phyloP scores from a whole-genome alignment of 2,329 filamentous ascomycete species.

The Sphaerulina vaccinii region DNA sequence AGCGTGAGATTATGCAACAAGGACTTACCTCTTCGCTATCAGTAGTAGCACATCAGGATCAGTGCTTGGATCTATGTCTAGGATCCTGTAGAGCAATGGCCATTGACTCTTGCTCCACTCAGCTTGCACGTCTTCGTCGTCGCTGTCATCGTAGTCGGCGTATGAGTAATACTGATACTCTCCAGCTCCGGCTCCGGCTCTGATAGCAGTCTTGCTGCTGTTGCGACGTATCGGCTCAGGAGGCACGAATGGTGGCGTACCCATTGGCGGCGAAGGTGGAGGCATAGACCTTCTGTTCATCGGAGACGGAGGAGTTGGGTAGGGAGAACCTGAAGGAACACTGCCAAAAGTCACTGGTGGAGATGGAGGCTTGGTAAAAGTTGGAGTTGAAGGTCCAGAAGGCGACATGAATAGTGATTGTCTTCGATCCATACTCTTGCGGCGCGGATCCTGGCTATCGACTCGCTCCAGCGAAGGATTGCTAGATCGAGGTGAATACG shows the following conservation, averaged over 20 bases:
- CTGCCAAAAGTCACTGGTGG: background rate
- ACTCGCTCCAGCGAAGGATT: conserved; percentile 12
- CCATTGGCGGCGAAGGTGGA: conserved; percentile 4
- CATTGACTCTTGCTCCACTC: conserved; percentile 20
- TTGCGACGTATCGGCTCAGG: conserved; percentile 2
- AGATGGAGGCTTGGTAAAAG: background rate
- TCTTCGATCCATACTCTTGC: conserved; percentile 3
- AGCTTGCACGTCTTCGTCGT: conserved; percentile 12
- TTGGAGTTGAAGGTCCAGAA: background rate
- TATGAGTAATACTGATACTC: conserved; percentile 17
- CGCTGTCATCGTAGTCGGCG: conserved; percentile 15
- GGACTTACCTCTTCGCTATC: conserved; percentile 20
- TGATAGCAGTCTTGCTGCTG: background rate
- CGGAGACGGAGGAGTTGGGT: background rate
- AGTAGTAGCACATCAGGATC: conserved; percentile 17
- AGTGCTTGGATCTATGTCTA: conserved; percentile 28
- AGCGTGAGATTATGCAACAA: background rate
- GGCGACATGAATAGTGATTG: background rate
- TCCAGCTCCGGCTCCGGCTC: background rate
- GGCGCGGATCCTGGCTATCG: conserved; percentile 5
- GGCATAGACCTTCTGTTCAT: conserved; percentile 2
- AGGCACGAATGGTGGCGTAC: background rate
- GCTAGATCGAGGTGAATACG: conserved; percentile 10
- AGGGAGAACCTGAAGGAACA: background rate
- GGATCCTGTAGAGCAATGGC: conserved; percentile 30